Evolutionary conservation across 2,329 filamentous ascomycete species (phyloP).

Genomic region (Xylariaceae sp.): DNA sequence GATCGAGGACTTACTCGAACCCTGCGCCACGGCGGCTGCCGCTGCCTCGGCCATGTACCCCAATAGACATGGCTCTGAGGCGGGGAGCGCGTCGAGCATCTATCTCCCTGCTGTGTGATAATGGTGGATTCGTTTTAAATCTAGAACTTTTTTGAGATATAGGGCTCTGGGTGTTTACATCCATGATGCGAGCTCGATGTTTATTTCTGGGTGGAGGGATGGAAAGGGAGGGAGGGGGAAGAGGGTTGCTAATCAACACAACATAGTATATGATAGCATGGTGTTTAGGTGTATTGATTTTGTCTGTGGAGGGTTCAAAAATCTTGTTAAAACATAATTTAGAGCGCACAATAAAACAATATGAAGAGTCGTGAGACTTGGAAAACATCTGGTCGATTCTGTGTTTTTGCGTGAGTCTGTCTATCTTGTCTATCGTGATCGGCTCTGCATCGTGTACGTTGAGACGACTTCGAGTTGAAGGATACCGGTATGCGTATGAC

Average conservation of each 20-base stretch:
- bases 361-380: no score
- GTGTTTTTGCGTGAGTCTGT: no score
- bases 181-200: neutral
- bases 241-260: neutral
- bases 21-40: slow-evolving; percentile 9
- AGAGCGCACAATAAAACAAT: neutral
- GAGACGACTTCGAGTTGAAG: no score
- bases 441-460: no score
- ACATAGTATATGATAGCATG: neutral
- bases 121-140: neutral
- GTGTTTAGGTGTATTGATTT: neutral
- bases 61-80: neutral
- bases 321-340: neutral
- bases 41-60: neutral
- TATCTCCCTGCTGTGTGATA: slow-evolving; percentile 7
- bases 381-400: no score
- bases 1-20: slow-evolving; percentile 36
- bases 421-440: no score
- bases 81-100: neutral
- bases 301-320: neutral
- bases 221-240: neutral
- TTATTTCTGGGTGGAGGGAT: neutral
- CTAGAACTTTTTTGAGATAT: neutral
- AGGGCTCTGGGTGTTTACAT: neutral
- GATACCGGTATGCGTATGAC: no score